Evolutionary conservation across 2,329 filamentous ascomycete genomes (phyloP), one percentile per base, ranked within the genome.

Genomic region (Aspergillus pseudoglaucus): DNA sequence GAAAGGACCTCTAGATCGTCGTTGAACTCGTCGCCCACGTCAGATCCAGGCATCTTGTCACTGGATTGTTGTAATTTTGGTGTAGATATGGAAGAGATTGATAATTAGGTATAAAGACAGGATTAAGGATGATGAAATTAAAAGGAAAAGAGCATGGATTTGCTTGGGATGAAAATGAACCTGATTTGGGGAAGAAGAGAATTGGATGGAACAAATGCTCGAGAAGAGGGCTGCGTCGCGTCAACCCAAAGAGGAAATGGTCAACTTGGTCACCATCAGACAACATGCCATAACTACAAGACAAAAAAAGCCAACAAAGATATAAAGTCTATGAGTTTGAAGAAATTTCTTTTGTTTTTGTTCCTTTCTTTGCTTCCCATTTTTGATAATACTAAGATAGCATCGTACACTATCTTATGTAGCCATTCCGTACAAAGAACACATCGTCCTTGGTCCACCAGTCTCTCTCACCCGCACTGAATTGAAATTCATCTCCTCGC

Each of bases 21-120:
- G 37, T 67, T 63, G 32, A 73, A 73, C 25, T 79, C 78, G 48
- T 80, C 77, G 49, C 73, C 75, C 8, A n/a, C 25, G 38, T 76
- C 72, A 23, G 79, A 81, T 38, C 67, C 74, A 51, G 79, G 68
- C 76, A 79, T 79, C 42, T 48, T 63, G 47, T 39, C 18, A 20
- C 35, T 22, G 5, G 37, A 15, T 18, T 27, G 9, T n/a, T 39
- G 15, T 17, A 10, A 20, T 9, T 14, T 22, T 4, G 35, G 9
- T 12, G 25, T 27, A 27, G 25, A 27, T 27, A 27, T 39, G 18
- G 17, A 6, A 17, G 15, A 22, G 15, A 39, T 20, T 6, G 15
- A 39, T 22, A 7, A 8, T 2, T 18, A 18, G 17, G 18, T 42
- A 27, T 15, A 3, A 12, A 42, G 10, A 18, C 40, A 9, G 30